Percentiles rank a stretch among this genome's conserved stretches.
Conservation (phyloP, 73 alveolate genomes). For the Tetrahymena borealis region DNA sequence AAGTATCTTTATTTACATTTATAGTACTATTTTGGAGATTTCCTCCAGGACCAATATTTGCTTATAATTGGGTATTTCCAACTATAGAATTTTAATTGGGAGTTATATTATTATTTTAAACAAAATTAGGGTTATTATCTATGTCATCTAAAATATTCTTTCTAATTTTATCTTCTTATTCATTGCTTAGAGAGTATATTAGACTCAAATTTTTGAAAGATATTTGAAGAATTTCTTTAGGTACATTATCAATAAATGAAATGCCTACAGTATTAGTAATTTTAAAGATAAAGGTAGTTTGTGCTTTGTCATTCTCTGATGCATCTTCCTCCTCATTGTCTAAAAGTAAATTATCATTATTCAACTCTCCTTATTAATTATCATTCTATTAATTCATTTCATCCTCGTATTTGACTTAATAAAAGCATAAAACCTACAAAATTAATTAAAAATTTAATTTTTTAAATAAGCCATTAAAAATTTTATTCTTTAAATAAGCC, state of each 20-base stretch:
- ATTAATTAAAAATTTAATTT: too few relatives aligned
- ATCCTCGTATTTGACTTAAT: background rate
- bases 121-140: slow-evolving; percentile 2
- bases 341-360: background rate
- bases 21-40: background rate
- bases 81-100: background rate
- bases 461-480: background rate
- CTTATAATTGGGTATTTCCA: background rate
- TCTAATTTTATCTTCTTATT: background rate
- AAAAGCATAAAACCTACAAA: background rate
- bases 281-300: slow-evolving; percentile 4
- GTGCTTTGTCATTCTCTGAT: slow-evolving; percentile 2
- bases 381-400: slow-evolving; percentile 2
- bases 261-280: slow-evolving; percentile 27
- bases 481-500: background rate
- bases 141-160: slow-evolving; percentile 14
- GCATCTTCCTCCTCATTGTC: slow-evolving; percentile 14
- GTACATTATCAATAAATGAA: slow-evolving; percentile 29
- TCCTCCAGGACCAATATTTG: background rate
- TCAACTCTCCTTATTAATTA: background rate
- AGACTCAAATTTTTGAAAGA: slow-evolving; percentile 16
- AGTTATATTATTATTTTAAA: background rate
- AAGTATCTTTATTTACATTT: background rate
- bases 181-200: slow-evolving; percentile 11
- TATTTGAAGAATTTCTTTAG: slow-evolving; percentile 32